Evolutionary conservation across 2,329 filamentous ascomycete genomes (phyloP), one percentile per base, ranked within the genome.

Genomic region (Fusarium sp.): DNA sequence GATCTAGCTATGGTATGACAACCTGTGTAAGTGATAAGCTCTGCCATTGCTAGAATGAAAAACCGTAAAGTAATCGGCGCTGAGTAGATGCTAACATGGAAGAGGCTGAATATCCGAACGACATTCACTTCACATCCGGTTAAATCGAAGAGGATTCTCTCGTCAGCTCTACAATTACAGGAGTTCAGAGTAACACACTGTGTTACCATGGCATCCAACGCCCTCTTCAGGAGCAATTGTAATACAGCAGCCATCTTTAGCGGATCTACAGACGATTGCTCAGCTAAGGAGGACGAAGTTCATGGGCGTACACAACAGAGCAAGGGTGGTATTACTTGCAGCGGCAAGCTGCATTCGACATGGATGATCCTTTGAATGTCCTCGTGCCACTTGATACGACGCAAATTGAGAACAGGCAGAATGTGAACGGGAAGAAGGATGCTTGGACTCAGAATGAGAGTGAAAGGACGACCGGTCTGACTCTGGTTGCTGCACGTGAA

Each of bases 341-440:
- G 72, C 72, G 72, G 72, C 59, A 74, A 62, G 57, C 56, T 71
- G 70, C 72, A 73, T 71, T 73, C 61, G 53, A 66, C 69, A 65
- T 43, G 34, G 49, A 16, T 40, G 50, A 66, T 66, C 32, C 62
- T 66, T 51, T 56, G 62, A 41, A 48, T 71, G 72, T 56, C 71
- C 72, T 67, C 72, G 71, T 74, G 72, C 71, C 63, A 63, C 55
- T 57, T 45, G 27, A 75, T 74, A 69, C 63, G 55, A 72, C 72
- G 41, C 32, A 46, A 25, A 55, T 56, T 30, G 58, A 49, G 48
- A 70, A 49, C 41, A 69, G 51, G 61, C 58, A 67, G 40, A 53
- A 68, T 56, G 55, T 60, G 49, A 51, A 30, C 13, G 28, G 28
- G 62, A 27, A 55, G 48, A 55, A 61, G 63, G 55, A 73, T 62